Base-by-base conservation (phyloP, 257 asterid genomes). In the Paraleonurus japonicus region DNA sequence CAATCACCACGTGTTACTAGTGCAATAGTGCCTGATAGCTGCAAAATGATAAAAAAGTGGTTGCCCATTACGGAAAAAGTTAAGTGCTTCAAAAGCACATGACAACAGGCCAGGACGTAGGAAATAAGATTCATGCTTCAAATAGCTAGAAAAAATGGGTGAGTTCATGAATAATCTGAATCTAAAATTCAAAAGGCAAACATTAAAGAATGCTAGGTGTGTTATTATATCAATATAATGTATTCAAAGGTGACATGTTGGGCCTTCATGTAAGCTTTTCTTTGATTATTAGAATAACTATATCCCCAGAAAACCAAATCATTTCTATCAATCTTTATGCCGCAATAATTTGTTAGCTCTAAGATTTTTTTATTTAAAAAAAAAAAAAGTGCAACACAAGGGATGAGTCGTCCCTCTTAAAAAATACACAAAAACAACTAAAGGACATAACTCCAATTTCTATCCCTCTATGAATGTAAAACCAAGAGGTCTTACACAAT, bases 1-100 rank as follows among this genome's bases (percentile, higher is more conserved):
- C 99, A 95, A 61, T 87, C 98, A 78, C 99, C 99, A 12, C 99
- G 98, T 45, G 75, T 53, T 51, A 81, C 96, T 78, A 95, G 63
- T 30, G 86, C 89, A 73, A 95, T 80, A 62, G 84, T 72, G 70
- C 96, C 98, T 74, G 89, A 75, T 80, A 86, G 59, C 99, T 95
- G 79, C 84, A 86, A 67, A 74, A 76, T 17, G 70, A 80, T 20
- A 66, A n/a, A 15, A 19, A 22, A 54, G 9, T 24, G 35, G 59
- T 33, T 35, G 53, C 63, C 75, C 68, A 51, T 37, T 48, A 17
- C 26, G 58, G 20, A 57, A 53, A 57, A 62, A 41, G 63, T 35
- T 16, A 48, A 55, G 35, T 39, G 32, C 19, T 47, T 65, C 43
- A 4, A 68, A 8, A 55, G 28, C 50, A 37, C 27, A 19, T 45